These are phyloP conservation scores for Anaeramoeba ignava DNA, from an alignment of 78 protist genomes.

Conservation along the genomic window DNA sequence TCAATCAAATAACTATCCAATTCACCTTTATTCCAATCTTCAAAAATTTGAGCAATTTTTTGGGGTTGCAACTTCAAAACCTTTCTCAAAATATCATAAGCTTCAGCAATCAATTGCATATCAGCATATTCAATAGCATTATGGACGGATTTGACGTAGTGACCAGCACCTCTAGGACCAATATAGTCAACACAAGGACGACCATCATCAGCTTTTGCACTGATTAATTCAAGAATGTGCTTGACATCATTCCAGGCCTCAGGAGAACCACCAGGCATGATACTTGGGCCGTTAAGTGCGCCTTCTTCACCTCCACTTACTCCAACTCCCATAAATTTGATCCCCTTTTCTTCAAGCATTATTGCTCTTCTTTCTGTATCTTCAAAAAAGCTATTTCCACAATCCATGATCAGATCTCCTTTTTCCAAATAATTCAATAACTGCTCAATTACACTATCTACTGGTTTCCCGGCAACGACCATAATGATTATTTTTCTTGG, in stretches of 20 bases:
- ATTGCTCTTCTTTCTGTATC: conserved; percentile 57
- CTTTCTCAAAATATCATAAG: conserved; percentile 46
- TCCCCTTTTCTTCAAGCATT: conserved; percentile 40
- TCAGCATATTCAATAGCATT: conserved; percentile 95
- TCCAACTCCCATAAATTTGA: conserved; percentile 76
- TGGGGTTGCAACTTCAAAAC: neutral
- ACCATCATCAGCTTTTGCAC: conserved; percentile 1
- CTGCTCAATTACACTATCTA: conserved; percentile 48
- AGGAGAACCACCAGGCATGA: conserved; percentile 91
- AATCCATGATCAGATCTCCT: conserved; percentile 83
- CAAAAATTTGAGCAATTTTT: conserved; percentile 49
- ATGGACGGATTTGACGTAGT: conserved; percentile 92
- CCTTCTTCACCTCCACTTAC: conserved; percentile 93
- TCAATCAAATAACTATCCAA: conserved; percentile 77
- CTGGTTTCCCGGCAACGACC: conserved; percentile 77
- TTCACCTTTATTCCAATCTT: conserved; percentile 73
- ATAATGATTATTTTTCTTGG: conserved; percentile 77
- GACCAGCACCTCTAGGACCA: conserved; percentile 93
- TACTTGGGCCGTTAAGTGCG: conserved; percentile 87
- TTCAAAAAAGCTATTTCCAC: conserved; percentile 78
- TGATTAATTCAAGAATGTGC: neutral
- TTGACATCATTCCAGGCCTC: conserved; percentile 43
- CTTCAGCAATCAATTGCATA: conserved; percentile 75
- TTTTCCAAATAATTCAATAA: conserved; percentile 38
- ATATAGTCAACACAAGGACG: conserved; percentile 69